Percentiles rank a stretch among this genome's conserved stretches.
These are phyloP conservation scores for Amanita pallidorosea DNA, from an alignment of 768 basidiomycete genomes.

Conservation along the genomic window DNA sequence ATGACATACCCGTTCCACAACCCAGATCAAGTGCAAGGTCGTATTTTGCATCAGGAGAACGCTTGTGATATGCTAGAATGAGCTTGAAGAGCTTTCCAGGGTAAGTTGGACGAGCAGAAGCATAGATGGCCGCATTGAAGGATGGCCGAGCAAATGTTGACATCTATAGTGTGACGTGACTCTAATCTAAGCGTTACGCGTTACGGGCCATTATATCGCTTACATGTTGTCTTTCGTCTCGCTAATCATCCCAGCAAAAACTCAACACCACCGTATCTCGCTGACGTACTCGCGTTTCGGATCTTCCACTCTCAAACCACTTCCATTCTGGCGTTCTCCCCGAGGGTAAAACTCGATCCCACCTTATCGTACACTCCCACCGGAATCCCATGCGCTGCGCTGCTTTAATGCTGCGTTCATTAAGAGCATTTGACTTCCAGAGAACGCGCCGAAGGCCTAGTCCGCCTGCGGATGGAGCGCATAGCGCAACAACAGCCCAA, in stretches of 20 bases:
- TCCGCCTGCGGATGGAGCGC: conserved; percentile 31
- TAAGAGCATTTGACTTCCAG: conserved; percentile 45
- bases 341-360: conserved; percentile 38
- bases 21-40: conserved; percentile 64
- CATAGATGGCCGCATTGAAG: conserved; percentile 61
- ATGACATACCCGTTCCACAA: conserved; percentile 47
- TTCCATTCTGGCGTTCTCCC: conserved; percentile 23
- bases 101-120: conserved; percentile 64
- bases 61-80: conserved; percentile 48
- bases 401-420: conserved; percentile 33
- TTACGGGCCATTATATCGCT: too few relatives aligned
- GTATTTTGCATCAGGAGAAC: conserved; percentile 23
- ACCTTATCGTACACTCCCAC: conserved; percentile 39
- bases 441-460: conserved; percentile 51
- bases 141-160: conserved; percentile 61
- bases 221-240: too few relatives aligned
- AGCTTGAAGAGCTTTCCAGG: conserved; percentile 54
- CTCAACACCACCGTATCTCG: too few relatives aligned
- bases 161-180: not conserved
- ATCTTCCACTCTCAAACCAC: too few relatives aligned
- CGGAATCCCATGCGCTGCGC: conserved; percentile 55
- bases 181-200: too few relatives aligned
- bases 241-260: too few relatives aligned
- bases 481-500: conserved; percentile 39
- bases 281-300: too few relatives aligned